Evolutionary conservation across 306 rosid species (phyloP).

Genomic region (Dryas alaskensis): DNA sequence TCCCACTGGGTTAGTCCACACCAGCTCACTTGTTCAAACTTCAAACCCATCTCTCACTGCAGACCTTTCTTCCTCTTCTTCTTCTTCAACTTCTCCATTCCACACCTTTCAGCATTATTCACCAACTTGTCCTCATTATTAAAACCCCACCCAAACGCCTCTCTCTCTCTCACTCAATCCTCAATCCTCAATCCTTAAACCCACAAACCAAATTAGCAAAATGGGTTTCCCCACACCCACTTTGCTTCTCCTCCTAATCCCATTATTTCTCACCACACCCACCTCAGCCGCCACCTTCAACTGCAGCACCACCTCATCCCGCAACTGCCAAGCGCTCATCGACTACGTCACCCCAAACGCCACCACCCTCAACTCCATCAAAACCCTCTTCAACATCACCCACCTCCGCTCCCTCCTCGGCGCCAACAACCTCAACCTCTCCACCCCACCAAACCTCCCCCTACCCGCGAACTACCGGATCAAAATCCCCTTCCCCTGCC

Average conservation of each 20-base stretch:
- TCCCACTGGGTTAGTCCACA: no score
- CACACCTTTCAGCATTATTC: background rate
- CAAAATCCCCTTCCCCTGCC: conserved; percentile 61
- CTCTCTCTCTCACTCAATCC: background rate
- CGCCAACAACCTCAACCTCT: conserved; percentile 42
- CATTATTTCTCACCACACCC: conserved; percentile 13
- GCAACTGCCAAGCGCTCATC: conserved; percentile 42
- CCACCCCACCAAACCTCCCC: background rate
- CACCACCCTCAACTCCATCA: conserved; percentile 45
- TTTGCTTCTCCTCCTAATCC: conserved; percentile 19
- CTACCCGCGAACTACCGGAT: conserved; percentile 19
- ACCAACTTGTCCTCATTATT: background rate
- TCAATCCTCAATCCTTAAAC: background rate
- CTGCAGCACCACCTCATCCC: conserved; percentile 33
- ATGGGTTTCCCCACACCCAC: conserved; percentile 24
- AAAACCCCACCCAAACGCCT: background rate
- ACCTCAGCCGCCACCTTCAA: conserved; percentile 42
- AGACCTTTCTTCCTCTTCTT: background rate
- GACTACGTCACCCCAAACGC: conserved; percentile 42
- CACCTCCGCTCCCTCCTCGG: conserved; percentile 52
- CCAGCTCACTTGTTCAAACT: no score
- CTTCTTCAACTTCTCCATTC: background rate
- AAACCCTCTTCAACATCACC: conserved; percentile 59
- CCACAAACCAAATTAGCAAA: background rate
- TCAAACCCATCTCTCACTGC: no score